Base-by-base conservation (phyloP, 192 early-diverging fungal genomes). In the Backusella westeae region DNA sequence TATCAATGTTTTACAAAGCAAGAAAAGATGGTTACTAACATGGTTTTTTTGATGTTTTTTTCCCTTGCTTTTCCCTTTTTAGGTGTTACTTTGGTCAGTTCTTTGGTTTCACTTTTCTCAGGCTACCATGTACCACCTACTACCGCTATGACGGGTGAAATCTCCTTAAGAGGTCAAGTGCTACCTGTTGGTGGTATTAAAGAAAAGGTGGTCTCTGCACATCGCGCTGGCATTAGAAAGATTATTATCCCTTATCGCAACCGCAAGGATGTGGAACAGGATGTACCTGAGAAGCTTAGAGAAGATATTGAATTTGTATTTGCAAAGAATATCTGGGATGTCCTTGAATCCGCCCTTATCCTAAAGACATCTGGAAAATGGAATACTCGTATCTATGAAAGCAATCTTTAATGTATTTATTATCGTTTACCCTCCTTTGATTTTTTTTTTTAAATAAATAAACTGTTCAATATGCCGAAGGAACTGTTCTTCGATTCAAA, bases 61-160 rank as follows among this genome's bases (percentile, higher is more conserved):
- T 44, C 21, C 23, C 53, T 21, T 8, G 7, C n/a, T n/a, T 9
- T n/a, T 56, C 21, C 21, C 9, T 56, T 21, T 63, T 29, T 14
- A 74, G 77, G 77, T 67, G 84, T 94, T 53, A 87, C 95, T 1
- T 89, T 96, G 67, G 88, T 89, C n/a, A 93, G 91, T 41, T 86
- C 95, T 7, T 80, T 96, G 21, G 90, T 96, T 1, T 95, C 94
- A 19, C 84, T 96, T 67, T 88, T 93, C 71, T 86, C 86, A 5
- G 84, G 83, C 35, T 74, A 79, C 44, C 80, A 83, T 39, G 90
- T 95, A 1, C 85, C 82, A 41, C 75, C 78, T 9, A 85, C 84
- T 19, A 85, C 85, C 5, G 91, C 90, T 23, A 96, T 95, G 95
- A 96, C 95, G 0, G 95, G 95, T 56, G 95, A 96, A 79, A 89